Percentiles rank a stretch among this genome's conserved stretches.
These are phyloP conservation scores for Elsinoe perseae DNA, from an alignment of 2,329 filamentous ascomycete genomes.

Conservation along the genomic window DNA sequence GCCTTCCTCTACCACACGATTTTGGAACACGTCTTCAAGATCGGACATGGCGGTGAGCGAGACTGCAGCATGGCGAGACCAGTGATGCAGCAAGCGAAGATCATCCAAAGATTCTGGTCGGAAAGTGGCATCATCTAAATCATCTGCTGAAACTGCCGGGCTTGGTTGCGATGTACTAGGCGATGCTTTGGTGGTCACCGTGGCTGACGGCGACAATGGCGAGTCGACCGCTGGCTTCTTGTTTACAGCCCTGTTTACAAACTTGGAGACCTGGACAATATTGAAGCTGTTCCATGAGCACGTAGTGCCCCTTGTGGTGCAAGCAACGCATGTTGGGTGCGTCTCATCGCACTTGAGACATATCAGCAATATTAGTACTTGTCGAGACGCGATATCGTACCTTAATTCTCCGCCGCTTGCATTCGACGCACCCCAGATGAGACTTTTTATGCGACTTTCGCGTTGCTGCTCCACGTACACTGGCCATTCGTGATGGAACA, in stretches of 20 bases:
- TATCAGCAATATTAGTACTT: background rate
- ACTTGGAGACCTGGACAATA: conserved; percentile 2
- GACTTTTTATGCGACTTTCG: conserved; percentile 1
- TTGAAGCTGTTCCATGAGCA: conserved; percentile 1
- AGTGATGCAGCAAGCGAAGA: conserved; percentile 2
- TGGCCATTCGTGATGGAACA: background rate
- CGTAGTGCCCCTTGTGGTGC: background rate
- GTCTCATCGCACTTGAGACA: conserved; percentile 5
- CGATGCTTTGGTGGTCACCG: background rate
- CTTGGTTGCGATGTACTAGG: background rate
- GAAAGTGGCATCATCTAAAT: background rate
- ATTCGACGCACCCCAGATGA: background rate
- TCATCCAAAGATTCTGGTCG: background rate
- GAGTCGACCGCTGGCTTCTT: background rate
- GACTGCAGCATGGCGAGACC: background rate
- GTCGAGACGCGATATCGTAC: background rate
- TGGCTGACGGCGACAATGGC: background rate
- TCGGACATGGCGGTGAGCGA: background rate
- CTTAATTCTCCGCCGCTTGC: conserved; percentile 2
- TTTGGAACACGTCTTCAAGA: background rate
- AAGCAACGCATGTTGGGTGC: conserved; percentile 1
- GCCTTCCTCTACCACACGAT: background rate
- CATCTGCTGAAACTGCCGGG: background rate
- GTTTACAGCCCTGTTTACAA: background rate
- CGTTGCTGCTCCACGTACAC: background rate